A percentile compares a stretch with the other conserved stretches of the same genome.
Conservation (phyloP, 78 protist species). For the Cavenderia fasciculata region DNA sequence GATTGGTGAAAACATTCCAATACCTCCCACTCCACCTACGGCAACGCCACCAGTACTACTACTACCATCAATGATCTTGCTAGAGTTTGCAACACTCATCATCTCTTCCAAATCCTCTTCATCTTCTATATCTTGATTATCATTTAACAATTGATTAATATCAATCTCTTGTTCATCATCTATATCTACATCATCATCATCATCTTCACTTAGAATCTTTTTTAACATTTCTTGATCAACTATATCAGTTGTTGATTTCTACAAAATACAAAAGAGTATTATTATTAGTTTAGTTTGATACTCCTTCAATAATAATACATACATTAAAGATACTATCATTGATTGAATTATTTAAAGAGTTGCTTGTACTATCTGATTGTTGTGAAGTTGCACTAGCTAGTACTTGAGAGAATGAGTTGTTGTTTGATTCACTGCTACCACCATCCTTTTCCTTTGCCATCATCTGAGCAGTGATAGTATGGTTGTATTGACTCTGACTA, state of each 20-base stretch:
- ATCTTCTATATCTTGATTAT: neutral
- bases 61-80: too few species aligned
- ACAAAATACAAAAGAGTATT: neutral
- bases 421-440: neutral
- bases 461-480: neutral
- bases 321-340: constrained; percentile 4
- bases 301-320: neutral
- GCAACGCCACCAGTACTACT: too few species aligned
- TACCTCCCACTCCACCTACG: too few species aligned
- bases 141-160: constrained; percentile 25
- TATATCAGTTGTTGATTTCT: neutral
- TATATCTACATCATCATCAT: constrained; percentile 36
- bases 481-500: neutral
- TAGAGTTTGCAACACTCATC: too few species aligned
- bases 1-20: too few species aligned
- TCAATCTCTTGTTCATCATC: constrained; percentile 5
- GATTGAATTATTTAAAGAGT: too few species aligned
- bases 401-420: neutral
- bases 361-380: too few species aligned
- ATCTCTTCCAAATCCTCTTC: neutral
- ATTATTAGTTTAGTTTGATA: neutral
- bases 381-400: constrained; percentile 7
- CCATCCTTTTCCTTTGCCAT: neutral
- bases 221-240: constrained; percentile 55
- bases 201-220: constrained; percentile 64